Percentiles rank a stretch among this genome's conserved stretches.
phyloP scores from a whole-genome alignment of 148 eudicot genomes.

The Suaeda aralocaspica region DNA sequence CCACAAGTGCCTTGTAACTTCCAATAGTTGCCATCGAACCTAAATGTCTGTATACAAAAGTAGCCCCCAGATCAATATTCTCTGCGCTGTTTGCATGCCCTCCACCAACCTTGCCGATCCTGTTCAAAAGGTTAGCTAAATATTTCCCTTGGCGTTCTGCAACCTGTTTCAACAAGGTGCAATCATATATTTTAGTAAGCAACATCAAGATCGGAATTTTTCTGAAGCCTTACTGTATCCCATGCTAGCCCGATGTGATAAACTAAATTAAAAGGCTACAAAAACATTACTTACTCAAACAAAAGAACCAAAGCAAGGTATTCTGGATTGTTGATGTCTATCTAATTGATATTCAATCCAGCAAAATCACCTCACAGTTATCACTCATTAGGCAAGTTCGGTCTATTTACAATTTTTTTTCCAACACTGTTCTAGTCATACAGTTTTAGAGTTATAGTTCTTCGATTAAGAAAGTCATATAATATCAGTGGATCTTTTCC shows the following conservation, averaged over 20 bases:
- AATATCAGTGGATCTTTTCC: neutral
- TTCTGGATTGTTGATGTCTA: neutral
- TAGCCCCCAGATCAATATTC: conserved; percentile 55
- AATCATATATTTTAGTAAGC: neutral
- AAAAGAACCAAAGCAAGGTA: neutral
- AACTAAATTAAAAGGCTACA: neutral
- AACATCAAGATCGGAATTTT: neutral
- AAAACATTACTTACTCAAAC: neutral
- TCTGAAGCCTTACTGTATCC: neutral
- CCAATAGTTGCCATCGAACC: conserved; percentile 99
- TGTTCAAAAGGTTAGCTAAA: conserved; percentile 61
- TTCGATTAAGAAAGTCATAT: neutral
- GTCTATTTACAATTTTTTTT: too few species aligned
- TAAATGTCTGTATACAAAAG: conserved; percentile 81
- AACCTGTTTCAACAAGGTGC: conserved; percentile 45
- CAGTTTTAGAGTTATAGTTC: too few species aligned
- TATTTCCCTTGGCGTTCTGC: conserved; percentile 97
- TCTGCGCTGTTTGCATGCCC: conserved; percentile 61
- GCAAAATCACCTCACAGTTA: neutral
- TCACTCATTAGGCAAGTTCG: too few species aligned
- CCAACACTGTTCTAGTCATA: too few species aligned
- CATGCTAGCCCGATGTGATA: neutral
- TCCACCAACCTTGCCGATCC: conserved; percentile 65
- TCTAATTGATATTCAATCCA: neutral
- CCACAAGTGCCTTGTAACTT: conserved; percentile 94